These are phyloP conservation scores for Cytidiella melzeri DNA, from an alignment of 768 basidiomycete species.

Conservation along the genomic window DNA sequence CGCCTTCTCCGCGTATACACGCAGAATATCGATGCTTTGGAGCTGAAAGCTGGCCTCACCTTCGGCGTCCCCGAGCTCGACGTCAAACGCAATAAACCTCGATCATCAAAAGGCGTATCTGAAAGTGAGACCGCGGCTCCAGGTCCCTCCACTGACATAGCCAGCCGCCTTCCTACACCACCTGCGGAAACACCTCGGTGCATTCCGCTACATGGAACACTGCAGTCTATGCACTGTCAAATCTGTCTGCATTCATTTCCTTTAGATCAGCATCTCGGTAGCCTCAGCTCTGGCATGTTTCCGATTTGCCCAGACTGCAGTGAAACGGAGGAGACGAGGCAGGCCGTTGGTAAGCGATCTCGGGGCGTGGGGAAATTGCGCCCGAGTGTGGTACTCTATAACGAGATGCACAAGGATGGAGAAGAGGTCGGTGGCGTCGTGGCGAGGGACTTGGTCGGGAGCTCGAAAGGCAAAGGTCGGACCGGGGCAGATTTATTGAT, in stretches of 20 bases:
- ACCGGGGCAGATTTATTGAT: slow-evolving; percentile 77
- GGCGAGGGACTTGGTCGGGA: slow-evolving; percentile 72
- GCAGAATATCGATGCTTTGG: slow-evolving; percentile 90
- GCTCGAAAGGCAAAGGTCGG: slow-evolving; percentile 51
- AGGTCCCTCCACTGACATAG: slow-evolving; percentile 10
- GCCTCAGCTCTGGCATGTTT: slow-evolving; percentile 55
- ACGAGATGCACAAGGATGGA: slow-evolving; percentile 82
- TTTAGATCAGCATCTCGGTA: slow-evolving; percentile 51
- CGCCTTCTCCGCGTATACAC: slow-evolving; percentile 83
- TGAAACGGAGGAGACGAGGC: slow-evolving; percentile 59
- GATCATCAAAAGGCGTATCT: slow-evolving; percentile 29
- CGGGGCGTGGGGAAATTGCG: slow-evolving; percentile 76
- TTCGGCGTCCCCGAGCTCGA: slow-evolving; percentile 77
- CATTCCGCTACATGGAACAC: slow-evolving; percentile 86
- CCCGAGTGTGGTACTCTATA: slow-evolving; percentile 87
- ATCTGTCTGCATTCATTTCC: slow-evolving; percentile 72
- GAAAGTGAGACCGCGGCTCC: slow-evolving; percentile 6
- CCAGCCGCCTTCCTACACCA: slow-evolving; percentile 42
- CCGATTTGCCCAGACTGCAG: slow-evolving; percentile 79
- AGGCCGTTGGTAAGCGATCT: slow-evolving; percentile 70
- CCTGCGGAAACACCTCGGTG: slow-evolving; percentile 64
- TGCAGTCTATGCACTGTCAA: slow-evolving; percentile 74
- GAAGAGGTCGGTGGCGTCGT: slow-evolving; percentile 83
- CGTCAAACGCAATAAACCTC: slow-evolving; percentile 47
- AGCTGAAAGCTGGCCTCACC: slow-evolving; percentile 78